Percentiles rank a stretch among this genome's conserved stretches.
phyloP scores from a whole-genome alignment of 2,329 filamentous ascomycete genomes.

The Xylaria sp. region DNA sequence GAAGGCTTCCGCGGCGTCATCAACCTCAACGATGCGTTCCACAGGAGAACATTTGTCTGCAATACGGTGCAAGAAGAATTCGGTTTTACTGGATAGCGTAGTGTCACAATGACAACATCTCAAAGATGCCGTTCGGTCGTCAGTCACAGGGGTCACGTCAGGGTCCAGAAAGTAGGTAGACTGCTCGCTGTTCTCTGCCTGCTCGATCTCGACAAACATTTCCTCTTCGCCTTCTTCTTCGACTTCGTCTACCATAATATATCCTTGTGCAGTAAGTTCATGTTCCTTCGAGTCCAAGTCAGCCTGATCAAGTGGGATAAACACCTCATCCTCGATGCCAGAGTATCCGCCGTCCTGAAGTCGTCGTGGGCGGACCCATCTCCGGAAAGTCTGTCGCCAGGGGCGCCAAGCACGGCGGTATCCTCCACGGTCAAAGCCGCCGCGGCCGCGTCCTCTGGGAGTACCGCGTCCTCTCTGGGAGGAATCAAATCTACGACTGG shows the following conservation, averaged over 20 bases:
- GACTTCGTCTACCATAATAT: neutral
- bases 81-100: neutral
- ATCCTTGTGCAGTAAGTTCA: neutral
- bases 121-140: neutral
- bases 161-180: neutral
- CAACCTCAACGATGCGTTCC: neutral
- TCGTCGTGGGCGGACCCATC: neutral
- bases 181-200: neutral
- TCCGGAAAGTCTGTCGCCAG: neutral
- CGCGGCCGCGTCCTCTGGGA: no score
- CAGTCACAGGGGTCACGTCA: neutral
- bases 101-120: neutral
- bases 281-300: neutral
- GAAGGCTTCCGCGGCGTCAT: neutral
- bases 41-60: neutral
- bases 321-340: neutral
- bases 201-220: neutral
- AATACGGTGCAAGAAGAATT: neutral
- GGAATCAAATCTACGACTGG: no score
- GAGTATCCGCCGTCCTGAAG: neutral
- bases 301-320: neutral
- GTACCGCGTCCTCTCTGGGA: no score
- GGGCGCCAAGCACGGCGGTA: neutral
- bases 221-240: neutral
- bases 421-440: no score